A percentile compares a stretch with the other conserved stretches of the same genome.
These are phyloP conservation scores for Neospora caninum DNA, from an alignment of 169 alveolate species.

Conservation along the genomic window DNA sequence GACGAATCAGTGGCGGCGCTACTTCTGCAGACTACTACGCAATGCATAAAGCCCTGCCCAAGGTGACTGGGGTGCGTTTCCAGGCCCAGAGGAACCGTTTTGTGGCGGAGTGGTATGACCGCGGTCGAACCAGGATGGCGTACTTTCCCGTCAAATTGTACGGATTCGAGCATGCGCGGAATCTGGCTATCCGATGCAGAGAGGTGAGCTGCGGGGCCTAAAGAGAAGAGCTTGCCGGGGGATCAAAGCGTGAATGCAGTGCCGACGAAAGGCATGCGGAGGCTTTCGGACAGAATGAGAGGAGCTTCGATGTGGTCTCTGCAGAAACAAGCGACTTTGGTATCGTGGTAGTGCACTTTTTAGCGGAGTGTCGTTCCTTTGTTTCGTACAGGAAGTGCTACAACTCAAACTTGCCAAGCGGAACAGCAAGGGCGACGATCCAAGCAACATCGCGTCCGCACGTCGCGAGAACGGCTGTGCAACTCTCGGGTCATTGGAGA, in stretches of 20 bases:
- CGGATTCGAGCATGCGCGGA: constrained; percentile 45
- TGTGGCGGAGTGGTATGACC: constrained; percentile 58
- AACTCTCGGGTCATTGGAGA: background rate
- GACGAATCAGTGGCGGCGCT: background rate
- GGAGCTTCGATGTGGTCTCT: too few relatives aligned
- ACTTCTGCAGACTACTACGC: background rate
- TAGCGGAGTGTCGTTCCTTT: background rate
- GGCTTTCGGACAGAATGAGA: too few relatives aligned
- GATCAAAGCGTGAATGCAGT: too few relatives aligned
- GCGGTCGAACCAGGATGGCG: constrained; percentile 38
- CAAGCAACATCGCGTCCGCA: background rate
- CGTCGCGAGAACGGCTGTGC: background rate
- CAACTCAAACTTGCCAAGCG: constrained; percentile 11
- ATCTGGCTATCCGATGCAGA: constrained; percentile 28
- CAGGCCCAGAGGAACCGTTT: constrained; percentile 42
- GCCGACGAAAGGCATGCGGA: too few relatives aligned
- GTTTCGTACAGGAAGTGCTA: background rate
- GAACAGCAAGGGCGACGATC: background rate
- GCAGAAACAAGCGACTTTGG: too few relatives aligned
- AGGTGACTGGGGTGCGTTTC: constrained; percentile 50
- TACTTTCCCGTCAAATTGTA: constrained; percentile 44
- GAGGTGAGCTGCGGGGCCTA: background rate
- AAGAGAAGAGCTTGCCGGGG: too few relatives aligned
- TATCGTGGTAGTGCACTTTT: too few relatives aligned
- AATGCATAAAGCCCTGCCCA: constrained; percentile 26